A percentile compares a stretch with the other conserved stretches of the same genome.
Conservation (phyloP, 1,284 basidiomycete genomes). For the Cystobasidiaceae sp. region DNA sequence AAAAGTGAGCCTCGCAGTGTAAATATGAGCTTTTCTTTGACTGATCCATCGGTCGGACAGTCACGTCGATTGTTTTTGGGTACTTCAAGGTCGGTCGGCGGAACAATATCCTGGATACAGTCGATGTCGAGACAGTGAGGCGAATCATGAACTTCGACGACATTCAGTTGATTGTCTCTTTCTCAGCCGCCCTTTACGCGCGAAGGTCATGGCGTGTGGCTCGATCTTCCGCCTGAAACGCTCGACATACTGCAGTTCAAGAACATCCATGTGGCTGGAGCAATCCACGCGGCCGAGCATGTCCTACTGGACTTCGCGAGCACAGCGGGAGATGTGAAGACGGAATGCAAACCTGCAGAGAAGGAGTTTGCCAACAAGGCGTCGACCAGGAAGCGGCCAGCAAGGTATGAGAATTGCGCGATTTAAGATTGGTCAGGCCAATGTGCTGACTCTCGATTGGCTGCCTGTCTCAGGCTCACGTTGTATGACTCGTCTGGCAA, state of each 20-base stretch:
- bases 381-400: slow-evolving; percentile 66
- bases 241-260: slow-evolving; percentile 55
- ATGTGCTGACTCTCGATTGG: too few species aligned
- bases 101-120: slow-evolving; percentile 64
- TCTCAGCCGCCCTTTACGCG: slow-evolving; percentile 65
- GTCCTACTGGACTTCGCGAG: slow-evolving; percentile 65
- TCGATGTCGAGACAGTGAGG: slow-evolving; percentile 62
- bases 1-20: slow-evolving; percentile 45
- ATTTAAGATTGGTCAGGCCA: too few species aligned
- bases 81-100: slow-evolving; percentile 44
- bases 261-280: slow-evolving; percentile 63
- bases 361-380: slow-evolving; percentile 65
- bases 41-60: slow-evolving; percentile 38
- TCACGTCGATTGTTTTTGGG: slow-evolving; percentile 67
- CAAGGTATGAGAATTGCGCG: slow-evolving; percentile 59
- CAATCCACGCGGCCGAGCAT: slow-evolving; percentile 79
- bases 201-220: slow-evolving; percentile 73
- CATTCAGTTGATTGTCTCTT: too few species aligned
- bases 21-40: too few species aligned
- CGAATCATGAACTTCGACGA: neutral
- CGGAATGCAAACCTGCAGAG: slow-evolving; percentile 72
- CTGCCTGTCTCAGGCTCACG: slow-evolving; percentile 57
- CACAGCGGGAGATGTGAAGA: slow-evolving; percentile 60
- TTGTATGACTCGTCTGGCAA: slow-evolving; percentile 73
- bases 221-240: slow-evolving; percentile 66